Evolutionary conservation across 768 basidiomycete genomes (phyloP).

Genomic region (Chalciporus piperatus): DNA sequence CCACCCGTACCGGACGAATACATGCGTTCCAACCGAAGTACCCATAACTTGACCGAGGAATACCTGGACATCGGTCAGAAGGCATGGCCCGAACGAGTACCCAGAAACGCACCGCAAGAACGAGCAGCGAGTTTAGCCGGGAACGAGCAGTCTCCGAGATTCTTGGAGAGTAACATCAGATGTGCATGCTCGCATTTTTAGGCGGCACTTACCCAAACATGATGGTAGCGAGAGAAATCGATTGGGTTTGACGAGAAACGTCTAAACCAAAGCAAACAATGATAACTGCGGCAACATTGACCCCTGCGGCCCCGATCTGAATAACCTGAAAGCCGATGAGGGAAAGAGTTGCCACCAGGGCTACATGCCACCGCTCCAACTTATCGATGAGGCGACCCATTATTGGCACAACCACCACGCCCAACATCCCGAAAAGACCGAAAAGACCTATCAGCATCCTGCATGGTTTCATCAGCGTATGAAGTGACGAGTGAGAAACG

Average conservation of each 20-base stretch:
- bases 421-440: constrained; percentile 66
- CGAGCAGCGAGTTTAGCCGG: constrained; percentile 67
- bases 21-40: constrained; percentile 66
- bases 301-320: constrained; percentile 63
- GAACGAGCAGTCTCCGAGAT: constrained; percentile 50
- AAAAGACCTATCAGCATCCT: constrained; percentile 63
- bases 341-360: constrained; percentile 48
- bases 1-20: constrained; percentile 71
- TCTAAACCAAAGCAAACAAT: constrained; percentile 66
- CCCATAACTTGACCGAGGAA: constrained; percentile 82
- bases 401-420: constrained; percentile 63
- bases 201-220: constrained; percentile 40
- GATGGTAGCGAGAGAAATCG: constrained; percentile 59
- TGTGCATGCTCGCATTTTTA: constrained; percentile 4
- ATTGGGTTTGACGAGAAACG: constrained; percentile 63
- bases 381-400: constrained; percentile 65
- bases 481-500: neutral
- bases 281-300: constrained; percentile 65
- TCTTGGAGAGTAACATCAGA: constrained; percentile 6
- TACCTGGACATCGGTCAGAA: constrained; percentile 28
- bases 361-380: constrained; percentile 71
- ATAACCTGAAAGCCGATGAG: constrained; percentile 53
- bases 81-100: neutral
- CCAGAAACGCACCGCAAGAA: constrained; percentile 51
- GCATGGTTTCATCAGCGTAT: neutral